A percentile compares a stretch with the other conserved stretches of the same genome.
These are phyloP conservation scores for Lenwebbia sp. DNA, from an alignment of 345 rosid species.

Conservation along the genomic window DNA sequence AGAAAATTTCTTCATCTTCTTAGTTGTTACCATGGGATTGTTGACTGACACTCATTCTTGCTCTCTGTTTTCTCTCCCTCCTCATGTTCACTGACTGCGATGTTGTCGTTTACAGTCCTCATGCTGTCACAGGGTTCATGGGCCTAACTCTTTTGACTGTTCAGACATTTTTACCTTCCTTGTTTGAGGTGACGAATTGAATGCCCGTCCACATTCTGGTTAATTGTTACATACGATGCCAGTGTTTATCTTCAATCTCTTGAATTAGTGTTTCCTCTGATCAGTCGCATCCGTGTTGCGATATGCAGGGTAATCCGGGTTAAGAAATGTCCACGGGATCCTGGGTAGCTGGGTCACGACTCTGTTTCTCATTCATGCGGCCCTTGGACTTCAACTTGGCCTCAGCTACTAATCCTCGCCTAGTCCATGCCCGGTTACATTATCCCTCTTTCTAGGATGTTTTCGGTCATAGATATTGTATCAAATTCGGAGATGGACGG, in stretches of 20 bases:
- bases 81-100: not conserved
- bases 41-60: not conserved
- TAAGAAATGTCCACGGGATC: slow-evolving; percentile 75
- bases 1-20: not conserved
- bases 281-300: not conserved
- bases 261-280: not conserved
- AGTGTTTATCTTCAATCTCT: not conserved
- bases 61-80: not conserved
- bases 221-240: not conserved
- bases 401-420: slow-evolving; percentile 43
- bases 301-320: slow-evolving; percentile 66
- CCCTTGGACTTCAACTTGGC: slow-evolving; percentile 80
- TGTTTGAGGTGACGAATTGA: slow-evolving; percentile 54
- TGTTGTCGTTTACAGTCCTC: slow-evolving; percentile 45
- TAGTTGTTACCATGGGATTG: not conserved
- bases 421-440: not conserved
- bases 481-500: not conserved
- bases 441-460: not conserved
- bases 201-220: not conserved
- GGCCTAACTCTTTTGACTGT: slow-evolving; percentile 70
- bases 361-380: slow-evolving; percentile 65
- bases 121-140: slow-evolving; percentile 68
- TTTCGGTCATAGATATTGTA: not conserved
- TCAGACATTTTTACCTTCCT: slow-evolving; percentile 59
- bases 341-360: slow-evolving; percentile 93